phyloP scores from a whole-genome alignment of 306 rosid genomes.

The Rosa lucieae region DNA sequence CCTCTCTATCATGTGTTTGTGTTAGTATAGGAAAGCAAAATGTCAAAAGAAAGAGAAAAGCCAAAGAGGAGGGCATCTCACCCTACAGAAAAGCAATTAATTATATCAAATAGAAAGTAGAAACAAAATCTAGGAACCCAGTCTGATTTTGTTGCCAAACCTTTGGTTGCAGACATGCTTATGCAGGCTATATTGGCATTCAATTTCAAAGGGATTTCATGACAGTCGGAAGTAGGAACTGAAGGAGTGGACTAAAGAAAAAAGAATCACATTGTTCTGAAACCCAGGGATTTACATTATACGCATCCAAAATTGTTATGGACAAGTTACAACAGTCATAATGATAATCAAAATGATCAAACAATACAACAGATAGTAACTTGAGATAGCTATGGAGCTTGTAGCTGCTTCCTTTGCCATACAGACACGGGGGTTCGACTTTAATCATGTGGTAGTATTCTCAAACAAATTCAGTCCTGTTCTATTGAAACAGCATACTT shows the following conservation, averaged over 20 bases:
- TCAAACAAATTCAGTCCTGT: background rate
- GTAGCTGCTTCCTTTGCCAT: background rate
- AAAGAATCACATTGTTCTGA: background rate
- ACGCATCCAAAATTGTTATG: background rate
- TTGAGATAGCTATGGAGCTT: background rate
- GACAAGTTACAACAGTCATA: slow-evolving; percentile 3
- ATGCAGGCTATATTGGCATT: background rate
- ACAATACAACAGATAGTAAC: background rate
- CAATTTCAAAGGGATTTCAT: background rate
- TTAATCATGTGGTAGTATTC: background rate
- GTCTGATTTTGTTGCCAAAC: background rate
- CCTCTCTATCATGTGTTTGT: background rate
- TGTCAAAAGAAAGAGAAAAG: slow-evolving; percentile 10
- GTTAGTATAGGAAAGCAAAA: background rate
- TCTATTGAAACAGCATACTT: background rate
- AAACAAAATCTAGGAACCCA: background rate
- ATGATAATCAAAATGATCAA: background rate
- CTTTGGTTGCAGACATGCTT: background rate
- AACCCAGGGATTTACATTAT: background rate
- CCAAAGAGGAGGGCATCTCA: background rate
- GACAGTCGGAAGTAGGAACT: slow-evolving; percentile 1
- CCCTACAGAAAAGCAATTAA: background rate
- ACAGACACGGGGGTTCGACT: background rate
- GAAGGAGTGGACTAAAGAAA: background rate
- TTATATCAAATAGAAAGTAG: background rate